Conservation (phyloP, 306 rosid genomes). For the Pyrus pyrifolia region DNA sequence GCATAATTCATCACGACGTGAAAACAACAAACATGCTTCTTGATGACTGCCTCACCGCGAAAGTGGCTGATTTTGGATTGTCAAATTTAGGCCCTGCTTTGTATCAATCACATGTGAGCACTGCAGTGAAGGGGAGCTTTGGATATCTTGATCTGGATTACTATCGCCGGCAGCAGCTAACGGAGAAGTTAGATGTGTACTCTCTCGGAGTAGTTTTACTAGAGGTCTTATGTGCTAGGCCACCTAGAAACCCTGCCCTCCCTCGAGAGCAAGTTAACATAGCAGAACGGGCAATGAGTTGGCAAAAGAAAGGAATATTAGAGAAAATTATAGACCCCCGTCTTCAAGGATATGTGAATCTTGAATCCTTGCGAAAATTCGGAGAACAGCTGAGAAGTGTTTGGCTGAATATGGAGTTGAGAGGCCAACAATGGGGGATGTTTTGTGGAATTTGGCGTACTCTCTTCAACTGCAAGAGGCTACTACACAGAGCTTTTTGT, state of each 20-base stretch:
- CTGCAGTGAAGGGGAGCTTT: constrained; percentile 36
- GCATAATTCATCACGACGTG: constrained; percentile 30
- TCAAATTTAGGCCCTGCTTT: constrained; percentile 37
- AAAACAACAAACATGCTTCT: constrained; percentile 37
- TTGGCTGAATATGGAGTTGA: constrained; percentile 31
- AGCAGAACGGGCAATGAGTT: constrained; percentile 35
- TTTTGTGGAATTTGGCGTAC: constrained; percentile 36
- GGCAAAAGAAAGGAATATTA: constrained; percentile 20
- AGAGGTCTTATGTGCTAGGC: constrained; percentile 32
- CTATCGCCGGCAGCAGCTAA: constrained; percentile 33
- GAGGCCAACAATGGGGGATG: constrained; percentile 33
- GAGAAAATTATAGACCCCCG: constrained; percentile 29
- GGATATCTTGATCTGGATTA: constrained; percentile 35
- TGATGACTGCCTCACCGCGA: constrained; percentile 27
- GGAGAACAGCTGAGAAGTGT: constrained; percentile 39
- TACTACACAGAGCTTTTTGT: constrained; percentile 6
- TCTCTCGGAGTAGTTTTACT: constrained; percentile 29
- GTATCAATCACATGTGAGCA: constrained; percentile 37
- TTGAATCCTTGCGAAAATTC: constrained; percentile 20
- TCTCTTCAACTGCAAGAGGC: constrained; percentile 34
- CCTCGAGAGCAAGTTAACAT: constrained; percentile 37
- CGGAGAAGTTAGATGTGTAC: constrained; percentile 33
- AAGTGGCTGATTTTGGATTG: constrained; percentile 37
- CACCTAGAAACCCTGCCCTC: constrained; percentile 29
- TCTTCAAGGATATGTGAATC: constrained; percentile 17